These are phyloP conservation scores for Rugosomyces carneus DNA, from an alignment of 1,284 basidiomycete genomes.

Conservation along the genomic window DNA sequence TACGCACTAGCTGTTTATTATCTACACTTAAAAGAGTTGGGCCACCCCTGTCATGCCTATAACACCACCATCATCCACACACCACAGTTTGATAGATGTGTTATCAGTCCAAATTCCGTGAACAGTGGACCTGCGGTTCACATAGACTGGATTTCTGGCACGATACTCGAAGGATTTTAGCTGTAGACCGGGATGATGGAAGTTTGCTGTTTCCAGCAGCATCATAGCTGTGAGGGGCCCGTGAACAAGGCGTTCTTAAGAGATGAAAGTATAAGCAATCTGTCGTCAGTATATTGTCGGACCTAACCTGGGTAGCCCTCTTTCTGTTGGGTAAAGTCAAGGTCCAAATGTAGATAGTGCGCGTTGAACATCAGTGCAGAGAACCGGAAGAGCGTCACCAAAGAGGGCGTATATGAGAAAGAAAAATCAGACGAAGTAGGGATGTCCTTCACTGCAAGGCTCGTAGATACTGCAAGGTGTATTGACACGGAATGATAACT, in stretches of 20 bases:
- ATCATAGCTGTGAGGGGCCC: slow-evolving; percentile 77
- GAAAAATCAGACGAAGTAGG: slow-evolving; percentile 49
- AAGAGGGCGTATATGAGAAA: slow-evolving; percentile 59
- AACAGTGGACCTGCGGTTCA: slow-evolving; percentile 53
- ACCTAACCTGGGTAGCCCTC: slow-evolving; percentile 71
- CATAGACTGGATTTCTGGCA: slow-evolving; percentile 69
- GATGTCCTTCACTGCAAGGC: slow-evolving; percentile 39
- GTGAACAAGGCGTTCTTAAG: slow-evolving; percentile 73
- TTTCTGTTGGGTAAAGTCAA: slow-evolving; percentile 56
- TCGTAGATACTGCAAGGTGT: neutral
- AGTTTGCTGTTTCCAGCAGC: slow-evolving; percentile 57
- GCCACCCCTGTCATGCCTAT: slow-evolving; percentile 67
- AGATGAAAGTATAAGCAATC: slow-evolving; percentile 4
- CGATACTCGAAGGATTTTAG: slow-evolving; percentile 63
- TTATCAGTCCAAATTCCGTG: slow-evolving; percentile 41
- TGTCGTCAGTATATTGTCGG: neutral
- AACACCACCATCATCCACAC: slow-evolving; percentile 49
- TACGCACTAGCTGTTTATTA: neutral
- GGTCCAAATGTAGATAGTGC: slow-evolving; percentile 71
- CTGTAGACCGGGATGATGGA: slow-evolving; percentile 37
- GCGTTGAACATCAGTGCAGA: slow-evolving; percentile 80
- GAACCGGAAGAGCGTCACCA: slow-evolving; percentile 76
- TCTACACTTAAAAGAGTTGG: slow-evolving; percentile 14
- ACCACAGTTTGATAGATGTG: slow-evolving; percentile 43
- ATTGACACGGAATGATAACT: neutral